Evolutionary conservation across 2,329 filamentous ascomycete genomes (phyloP), one percentile per base, ranked within the genome.

Genomic region (Geosmithia putterillii): DNA sequence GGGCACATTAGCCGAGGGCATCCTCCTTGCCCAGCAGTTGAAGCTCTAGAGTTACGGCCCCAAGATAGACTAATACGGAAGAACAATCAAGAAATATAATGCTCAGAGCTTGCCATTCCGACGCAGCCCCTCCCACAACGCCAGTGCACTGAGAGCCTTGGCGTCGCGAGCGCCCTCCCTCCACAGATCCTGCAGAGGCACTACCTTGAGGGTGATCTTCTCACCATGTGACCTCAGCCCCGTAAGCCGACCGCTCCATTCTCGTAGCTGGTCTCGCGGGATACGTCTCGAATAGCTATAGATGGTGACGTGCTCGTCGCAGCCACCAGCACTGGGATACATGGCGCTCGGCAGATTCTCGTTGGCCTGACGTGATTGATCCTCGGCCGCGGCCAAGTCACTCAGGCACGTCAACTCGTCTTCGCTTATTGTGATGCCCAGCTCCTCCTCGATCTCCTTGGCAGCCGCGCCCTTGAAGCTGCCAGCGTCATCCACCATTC

Each of bases 1-100:
- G 2, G 85, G 81, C 2, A 86, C 83, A 5, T 62, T 90, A 39
- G 86, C 85, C 0, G 84, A 90, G 59, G 85, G 85, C 0, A 79
- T 90, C 46, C 79, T 89, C 55, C 63, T 86, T 48, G 81, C 81
- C 18, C 83, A 78, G 64, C 61, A 62, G 48, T 66, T 74, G 45
- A 66, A 64, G 50, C 54, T 74, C 20, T 69, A 47, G 45, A 42
- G 36, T 22, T 19, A 8, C 15, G 28, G 28, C 3, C 19, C 35
- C 28, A 37, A 15, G 15, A 20, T 18, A 37, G 35, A 37, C 35
- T 6, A 42, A n/a, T 40, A 19, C 7, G 18, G 12, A 23, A n/a
- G 22, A n/a, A 22, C 28, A 23, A 36, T 36, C n/a, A 25, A 41
- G 19, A 42, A 19, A 40, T n/a, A 22, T 40, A 35, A 43, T 12